Evolutionary conservation across 225 moss, liverwort and hornwort species (phyloP), one percentile per base, ranked within the genome.

Genomic region (Climacium dendroides): DNA sequence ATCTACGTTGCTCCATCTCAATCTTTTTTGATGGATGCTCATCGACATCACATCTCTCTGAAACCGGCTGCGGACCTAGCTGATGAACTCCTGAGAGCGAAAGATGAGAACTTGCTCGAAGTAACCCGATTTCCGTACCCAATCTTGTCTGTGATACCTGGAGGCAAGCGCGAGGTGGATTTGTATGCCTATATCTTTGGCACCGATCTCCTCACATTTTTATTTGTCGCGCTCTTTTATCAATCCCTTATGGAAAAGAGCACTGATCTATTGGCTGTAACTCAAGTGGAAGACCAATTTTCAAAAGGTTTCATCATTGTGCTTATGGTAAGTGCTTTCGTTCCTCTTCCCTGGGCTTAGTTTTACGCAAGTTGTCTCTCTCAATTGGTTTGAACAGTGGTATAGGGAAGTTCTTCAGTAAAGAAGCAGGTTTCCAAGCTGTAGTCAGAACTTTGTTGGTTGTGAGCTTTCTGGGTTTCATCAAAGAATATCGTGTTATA

Each of bases 111-210:
- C 74, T 88, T 91, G 61, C 89, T 91, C n/a, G 96, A 98, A 91
- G 94, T 88, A 81, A 95, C 92, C 78, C 93, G 88, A 32, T 98
- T 98, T 84, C 96, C 96, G 52, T 97, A 96, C 87, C 93, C 92
- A 50, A 97, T 98, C 64, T 73, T 98, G 85, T 97, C 98, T 76
- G 94, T 98, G 50, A 96, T 96, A 84, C 94, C 98, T 87, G 98
- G 98, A 77, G 98, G 98, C 82, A 98, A 98, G 82, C 96, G 96
- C 67, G 98, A 98, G 90, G 94, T 98, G 86, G 98, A 98, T 88
- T 91, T 97, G 90, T 98, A 98, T 90, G 98, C 98, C 53, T 94
- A 93, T 81, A 98, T 98, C 77, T 98, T 98, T 88, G 98, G 98
- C 69, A 93, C 91, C 63, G 98, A 98, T 91, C 93, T 98, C 58